Evolutionary conservation across 352 stramenopile species (phyloP), one percentile per base, ranked within the genome.

Genomic region (Pythium dissimile): DNA sequence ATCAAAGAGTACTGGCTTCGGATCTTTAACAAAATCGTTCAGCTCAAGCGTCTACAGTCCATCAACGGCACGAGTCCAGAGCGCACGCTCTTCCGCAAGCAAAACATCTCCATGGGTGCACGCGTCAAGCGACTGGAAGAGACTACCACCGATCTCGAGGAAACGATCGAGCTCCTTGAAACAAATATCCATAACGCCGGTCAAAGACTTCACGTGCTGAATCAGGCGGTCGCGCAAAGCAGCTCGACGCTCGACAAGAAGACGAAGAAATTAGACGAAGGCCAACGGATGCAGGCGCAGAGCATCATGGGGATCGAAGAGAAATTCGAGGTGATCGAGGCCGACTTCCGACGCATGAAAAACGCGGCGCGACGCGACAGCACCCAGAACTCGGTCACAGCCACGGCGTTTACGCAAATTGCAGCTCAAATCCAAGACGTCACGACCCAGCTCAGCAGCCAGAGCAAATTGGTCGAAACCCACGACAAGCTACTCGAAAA

Each of bases 41-140:
- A 84, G 38, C 37, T 89, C 43, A 59, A 72, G 44, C 75, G 80
- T 1, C 54, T 89, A 20, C 73, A 84, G 26, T 67, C 73, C 30
- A 64, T 88, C 39, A 78, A 77, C 20, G 77, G 75, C 23, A 50
- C 72, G 10, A 84, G 67, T 24, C 59, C 72, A 12, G 77, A 88
- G 26, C 71, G 69, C 52, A 65, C 72, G 8, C 54, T 88, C 0
- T 87, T 87, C 56, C 75, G 72, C 11, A 77, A 72, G 38, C 62
- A 86, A 28, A 80, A 86, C 51, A 70, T 83, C 10, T 88, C 80
- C 3, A 84, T 90, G 59, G 80, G 80, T 1, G 69, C 74, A 10
- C 77, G 77, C 2, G 72, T 90, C 3, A 74, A 74, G 48, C 65
- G 77, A 3, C 66, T 90, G 0, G 80, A 90, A 54, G 77, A 88